phyloP scores from a whole-genome alignment of 331 rosid species.

The Cucumis variabilis region DNA sequence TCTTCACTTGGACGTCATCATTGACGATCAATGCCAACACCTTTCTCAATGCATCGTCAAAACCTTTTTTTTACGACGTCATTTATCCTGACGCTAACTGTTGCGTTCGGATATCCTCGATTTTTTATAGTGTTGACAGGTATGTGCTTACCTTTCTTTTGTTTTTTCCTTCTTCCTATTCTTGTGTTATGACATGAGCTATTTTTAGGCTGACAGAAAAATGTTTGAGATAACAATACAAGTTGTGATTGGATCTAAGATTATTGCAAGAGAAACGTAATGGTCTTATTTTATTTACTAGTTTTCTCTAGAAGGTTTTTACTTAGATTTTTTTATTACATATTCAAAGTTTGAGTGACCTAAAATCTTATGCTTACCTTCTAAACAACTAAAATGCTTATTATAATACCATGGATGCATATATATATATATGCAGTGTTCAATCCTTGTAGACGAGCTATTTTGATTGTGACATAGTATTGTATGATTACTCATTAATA shows the following conservation, averaged over 20 bases:
- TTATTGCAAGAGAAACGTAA: conserved; percentile 94
- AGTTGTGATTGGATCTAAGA: conserved; percentile 92
- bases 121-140: too few species aligned
- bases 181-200: conserved; percentile 29
- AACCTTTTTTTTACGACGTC: too few species aligned
- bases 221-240: conserved; percentile 92
- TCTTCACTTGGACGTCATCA: too few species aligned
- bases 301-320: neutral
- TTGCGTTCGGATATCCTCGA: too few species aligned
- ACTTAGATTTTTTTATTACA: neutral
- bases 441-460: neutral
- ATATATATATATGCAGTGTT: too few species aligned
- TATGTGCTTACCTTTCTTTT: neutral
- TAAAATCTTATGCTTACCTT: neutral
- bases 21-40: too few species aligned
- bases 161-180: neutral
- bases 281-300: conserved; percentile 31
- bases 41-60: too few species aligned
- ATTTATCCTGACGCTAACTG: too few species aligned
- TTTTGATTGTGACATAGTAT: neutral
- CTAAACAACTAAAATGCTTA: too few species aligned
- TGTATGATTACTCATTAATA: neutral
- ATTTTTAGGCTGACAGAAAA: conserved; percentile 69
- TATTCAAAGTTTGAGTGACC: neutral
- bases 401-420: neutral